Evolutionary conservation across 2,329 filamentous ascomycete genomes (phyloP).

Genomic region (Sclerotinia spermophila): DNA sequence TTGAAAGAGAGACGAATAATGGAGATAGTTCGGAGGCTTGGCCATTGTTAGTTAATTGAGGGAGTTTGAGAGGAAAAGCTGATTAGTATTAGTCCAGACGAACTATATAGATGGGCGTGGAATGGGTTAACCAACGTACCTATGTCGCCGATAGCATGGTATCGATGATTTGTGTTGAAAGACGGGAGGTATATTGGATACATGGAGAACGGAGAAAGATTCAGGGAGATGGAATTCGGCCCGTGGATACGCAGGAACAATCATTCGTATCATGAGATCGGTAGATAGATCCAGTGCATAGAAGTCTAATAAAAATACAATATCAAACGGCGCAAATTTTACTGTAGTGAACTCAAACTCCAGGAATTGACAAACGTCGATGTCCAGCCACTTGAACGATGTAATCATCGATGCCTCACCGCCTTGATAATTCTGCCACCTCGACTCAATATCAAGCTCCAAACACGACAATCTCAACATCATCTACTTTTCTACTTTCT

Average conservation of each 20-base stretch:
- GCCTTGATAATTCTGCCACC: conserved; percentile 1
- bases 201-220: not conserved
- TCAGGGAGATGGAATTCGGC: not conserved
- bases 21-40: not conserved
- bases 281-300: not conserved
- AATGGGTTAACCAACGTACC: conserved; percentile 32
- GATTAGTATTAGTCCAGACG: conserved; percentile 25
- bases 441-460: not conserved
- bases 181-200: not conserved
- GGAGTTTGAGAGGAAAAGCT: conserved; percentile 14
- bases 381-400: not conserved
- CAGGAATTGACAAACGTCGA: too few species aligned
- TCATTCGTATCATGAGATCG: not conserved
- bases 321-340: not conserved
- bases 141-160: conserved; percentile 28
- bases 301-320: not conserved
- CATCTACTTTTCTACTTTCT: not conserved
- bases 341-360: not conserved
- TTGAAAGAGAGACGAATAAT: conserved; percentile 37
- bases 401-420: not conserved
- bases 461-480: not conserved
- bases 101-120: conserved; percentile 32
- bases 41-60: conserved; percentile 33
- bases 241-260: not conserved
- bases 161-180: conserved; percentile 15